Conservation (phyloP, 2,329 filamentous ascomycete genomes). For the Pseudocercospora cruenta region DNA sequence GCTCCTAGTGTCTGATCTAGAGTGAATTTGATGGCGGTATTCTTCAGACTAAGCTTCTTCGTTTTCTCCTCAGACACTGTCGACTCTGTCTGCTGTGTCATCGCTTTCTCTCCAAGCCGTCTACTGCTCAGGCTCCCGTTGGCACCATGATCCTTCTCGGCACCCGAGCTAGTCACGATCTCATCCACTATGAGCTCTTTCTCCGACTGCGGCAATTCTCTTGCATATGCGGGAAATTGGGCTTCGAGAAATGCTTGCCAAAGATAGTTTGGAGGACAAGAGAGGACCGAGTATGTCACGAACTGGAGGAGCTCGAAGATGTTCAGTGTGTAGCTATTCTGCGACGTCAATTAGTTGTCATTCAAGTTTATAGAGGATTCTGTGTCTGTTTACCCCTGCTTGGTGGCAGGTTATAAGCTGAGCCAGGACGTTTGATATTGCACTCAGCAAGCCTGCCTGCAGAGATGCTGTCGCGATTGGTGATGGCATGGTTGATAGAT, state of each 20-base stretch:
- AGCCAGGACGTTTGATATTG: conserved; percentile 72
- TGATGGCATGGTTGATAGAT: conserved; percentile 43
- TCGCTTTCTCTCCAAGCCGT: conserved; percentile 29
- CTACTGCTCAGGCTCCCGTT: conserved; percentile 8
- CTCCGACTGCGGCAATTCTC: conserved; percentile 32
- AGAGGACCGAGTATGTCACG: conserved; percentile 71
- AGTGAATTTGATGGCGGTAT: conserved; percentile 68
- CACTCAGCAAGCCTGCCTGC: conserved; percentile 68
- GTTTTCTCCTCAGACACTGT: conserved; percentile 1
- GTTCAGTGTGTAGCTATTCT: conserved; percentile 59
- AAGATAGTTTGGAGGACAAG: conserved; percentile 79
- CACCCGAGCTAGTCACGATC: conserved; percentile 31
- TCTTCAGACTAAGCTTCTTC: conserved; percentile 56
- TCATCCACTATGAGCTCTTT: conserved; percentile 40
- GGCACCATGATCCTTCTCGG: conserved; percentile 26
- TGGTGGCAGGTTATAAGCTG: conserved; percentile 69
- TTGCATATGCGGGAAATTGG: conserved; percentile 68
- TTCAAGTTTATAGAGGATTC: background rate
- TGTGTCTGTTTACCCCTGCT: conserved; percentile 53
- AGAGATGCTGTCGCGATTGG: conserved; percentile 64
- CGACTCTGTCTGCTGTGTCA: conserved; percentile 30
- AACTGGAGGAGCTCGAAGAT: conserved; percentile 74
- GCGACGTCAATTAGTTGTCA: conserved; percentile 5
- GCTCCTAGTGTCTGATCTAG: conserved; percentile 73
- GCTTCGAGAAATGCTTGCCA: conserved; percentile 83